phyloP scores from a whole-genome alignment of 2,329 filamentous ascomycete genomes.

The Aspergillus sp. region DNA sequence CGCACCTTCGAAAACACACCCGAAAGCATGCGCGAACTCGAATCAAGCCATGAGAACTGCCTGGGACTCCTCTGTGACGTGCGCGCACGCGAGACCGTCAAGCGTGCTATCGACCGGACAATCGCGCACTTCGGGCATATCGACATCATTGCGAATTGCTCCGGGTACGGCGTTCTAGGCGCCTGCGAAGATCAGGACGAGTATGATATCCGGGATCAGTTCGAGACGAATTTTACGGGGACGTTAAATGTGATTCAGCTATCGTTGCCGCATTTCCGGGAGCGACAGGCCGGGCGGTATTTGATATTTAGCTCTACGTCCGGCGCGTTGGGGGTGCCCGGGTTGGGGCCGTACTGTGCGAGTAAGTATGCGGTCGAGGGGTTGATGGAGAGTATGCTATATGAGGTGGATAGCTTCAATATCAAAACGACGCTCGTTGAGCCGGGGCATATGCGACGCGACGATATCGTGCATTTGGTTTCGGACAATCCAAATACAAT shows the following conservation, averaged over 20 bases:
- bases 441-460: constrained; percentile 76
- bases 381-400: constrained; percentile 90
- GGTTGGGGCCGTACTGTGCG: constrained; percentile 87
- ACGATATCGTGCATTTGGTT: constrained; percentile 50
- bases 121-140: constrained; percentile 70
- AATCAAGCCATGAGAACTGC: constrained; percentile 53
- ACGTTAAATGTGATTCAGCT: constrained; percentile 87
- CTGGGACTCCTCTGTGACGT: constrained; percentile 85
- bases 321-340: constrained; percentile 86
- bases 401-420: constrained; percentile 85
- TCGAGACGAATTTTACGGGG: constrained; percentile 96
- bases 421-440: constrained; percentile 92
- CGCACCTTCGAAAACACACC: constrained; percentile 68
- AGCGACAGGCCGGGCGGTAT: constrained; percentile 68
- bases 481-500: constrained; percentile 9
- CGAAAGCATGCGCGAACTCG: constrained; percentile 62
- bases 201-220: constrained; percentile 87
- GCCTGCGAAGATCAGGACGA: constrained; percentile 96
- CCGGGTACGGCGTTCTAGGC: constrained; percentile 89
- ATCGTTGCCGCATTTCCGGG: constrained; percentile 77
- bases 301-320: constrained; percentile 91
- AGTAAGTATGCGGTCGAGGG: constrained; percentile 97
- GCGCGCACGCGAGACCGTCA: constrained; percentile 68
- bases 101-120: constrained; percentile 59
- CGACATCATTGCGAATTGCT: constrained; percentile 88